Evolutionary conservation across 805 yeast genomes (phyloP), one percentile per base, ranked within the genome.

Genomic region (Kodamaea neixiangensis): DNA sequence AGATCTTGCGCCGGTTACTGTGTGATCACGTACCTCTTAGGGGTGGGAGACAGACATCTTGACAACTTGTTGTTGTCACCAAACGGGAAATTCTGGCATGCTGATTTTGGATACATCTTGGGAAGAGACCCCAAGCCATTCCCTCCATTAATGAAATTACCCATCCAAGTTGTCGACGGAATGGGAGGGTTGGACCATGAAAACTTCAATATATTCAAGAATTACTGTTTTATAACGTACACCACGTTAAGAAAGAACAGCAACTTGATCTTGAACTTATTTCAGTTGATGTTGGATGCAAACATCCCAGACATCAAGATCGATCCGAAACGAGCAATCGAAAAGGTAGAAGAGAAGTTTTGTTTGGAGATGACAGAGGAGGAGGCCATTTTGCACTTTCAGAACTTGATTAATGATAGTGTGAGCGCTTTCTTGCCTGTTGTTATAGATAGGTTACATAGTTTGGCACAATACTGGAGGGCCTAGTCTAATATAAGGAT

Each of bases 111-210:
- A 1, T 94, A 94, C 62, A 93, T 94, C 46, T 72, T 94, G 49
- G 99, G 99, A 0, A 85, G 92, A 48, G 99, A 94, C 66, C 99
- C 99, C 1, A 94, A 94, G 66, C 98, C 98, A 11, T 94, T 94
- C 70, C 98, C 99, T 11, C 99, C 99, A 1, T 77, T 93, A 71
- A 94, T 94, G 97, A 94, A 94, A 63, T 73, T 94, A 35, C 99
- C 99, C 0, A 94, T 94, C 39, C 99, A 94, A 68, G 87, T 94
- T 14, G 88, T 94, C 39, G 99, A 94, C 57, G 98, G 97, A 0
- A 94, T 94, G 90, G 99, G 99, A 1, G 99, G 98, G 1, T 79
- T 89, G 46, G 78, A 80, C 54, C 90, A 93, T 46, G 87, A 86
- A 40, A 92, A 93, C 65, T 94, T 89, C 67, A 83, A 85, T 55